A percentile compares a stretch with the other conserved stretches of the same genome.
Conservation (phyloP, 257 asterid species). For the Petrea volubilis region DNA sequence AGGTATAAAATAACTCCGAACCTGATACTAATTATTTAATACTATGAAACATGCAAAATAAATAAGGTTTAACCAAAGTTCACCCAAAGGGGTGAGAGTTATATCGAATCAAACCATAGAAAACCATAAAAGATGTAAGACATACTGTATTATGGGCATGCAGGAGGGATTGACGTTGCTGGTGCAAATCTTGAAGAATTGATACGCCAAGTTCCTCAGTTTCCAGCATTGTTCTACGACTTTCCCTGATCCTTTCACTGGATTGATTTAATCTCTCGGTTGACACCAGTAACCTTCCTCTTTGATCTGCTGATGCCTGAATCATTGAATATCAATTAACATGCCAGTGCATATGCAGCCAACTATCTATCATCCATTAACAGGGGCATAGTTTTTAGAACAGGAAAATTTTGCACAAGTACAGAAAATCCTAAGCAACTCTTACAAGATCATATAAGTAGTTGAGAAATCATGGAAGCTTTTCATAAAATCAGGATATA, state of each 20-base stretch:
- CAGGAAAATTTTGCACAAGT: not conserved
- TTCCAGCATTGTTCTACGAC: slow-evolving; percentile 61
- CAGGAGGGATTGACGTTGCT: slow-evolving; percentile 52
- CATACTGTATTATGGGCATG: slow-evolving; percentile 42
- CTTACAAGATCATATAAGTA: too few species aligned
- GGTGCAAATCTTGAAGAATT: slow-evolving; percentile 52
- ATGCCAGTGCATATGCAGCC: not conserved
- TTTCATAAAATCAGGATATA: too few species aligned
- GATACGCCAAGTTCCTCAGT: slow-evolving; percentile 61
- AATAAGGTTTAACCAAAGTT: not conserved
- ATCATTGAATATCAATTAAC: not conserved
- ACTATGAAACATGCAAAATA: not conserved
- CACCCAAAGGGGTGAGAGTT: too few species aligned
- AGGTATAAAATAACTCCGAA: not conserved
- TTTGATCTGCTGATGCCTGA: slow-evolving; percentile 61
- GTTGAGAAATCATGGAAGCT: too few species aligned
- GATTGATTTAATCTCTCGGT: slow-evolving; percentile 54
- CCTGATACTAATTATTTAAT: not conserved
- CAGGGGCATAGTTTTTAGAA: not conserved
- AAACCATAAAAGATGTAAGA: not conserved
- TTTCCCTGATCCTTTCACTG: slow-evolving; percentile 51
- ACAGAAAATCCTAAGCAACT: not conserved
- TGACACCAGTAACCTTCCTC: slow-evolving; percentile 56
- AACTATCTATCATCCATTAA: not conserved
- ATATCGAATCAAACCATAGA: not conserved